Base-by-base conservation (phyloP, 2,329 filamentous ascomycete species). In the Xylaria sp. region DNA sequence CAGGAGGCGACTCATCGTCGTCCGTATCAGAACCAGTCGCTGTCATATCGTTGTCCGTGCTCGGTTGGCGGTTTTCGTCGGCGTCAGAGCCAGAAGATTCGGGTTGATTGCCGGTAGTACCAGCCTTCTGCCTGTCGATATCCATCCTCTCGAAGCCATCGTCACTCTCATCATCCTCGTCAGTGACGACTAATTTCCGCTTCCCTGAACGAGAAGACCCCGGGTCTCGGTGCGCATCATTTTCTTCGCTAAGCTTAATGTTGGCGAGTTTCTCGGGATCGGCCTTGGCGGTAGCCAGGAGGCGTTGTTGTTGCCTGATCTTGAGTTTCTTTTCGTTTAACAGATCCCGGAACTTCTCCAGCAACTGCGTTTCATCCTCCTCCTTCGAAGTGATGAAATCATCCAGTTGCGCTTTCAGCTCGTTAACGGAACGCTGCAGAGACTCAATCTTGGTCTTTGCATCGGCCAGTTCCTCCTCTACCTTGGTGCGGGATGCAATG, bases 271-370 rank as follows among this genome's bases (percentile, higher is more conserved):
- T 73, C 51, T 70, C 68, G 11, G 72, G 68, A 35, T 78, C 75
- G 42, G 79, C 70, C 56, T 80, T 78, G 2, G 77, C 78, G 1
- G 75, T 65, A 2, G 76, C 72, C 23, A 91, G 73, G 18, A 89
- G 73, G 46, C 82, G 80, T 67, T 89, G 85, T 73, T 91, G 88
- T 67, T 91, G 83, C 49, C 89, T 77, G 54, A 92, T 92, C 74
- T 90, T 92, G 55, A 87, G 77, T 73, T 92, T 92, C 76, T 93
- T 93, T 71, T 88, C 84, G 66, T 92, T 92, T 1, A 92, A 76
- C 1, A 93, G 76, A 58, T 83, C 78, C 57, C 83, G 81, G 66
- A 91, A 91, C 70, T 90, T 91, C 61, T 83, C 81, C 1, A 92
- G 74, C 58, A 92, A 75, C 16, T 80, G 79, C 1, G 80, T 79